These are phyloP conservation scores for Diutina sp. DNA, from an alignment of 1,139 yeast species.

Conservation along the genomic window DNA sequence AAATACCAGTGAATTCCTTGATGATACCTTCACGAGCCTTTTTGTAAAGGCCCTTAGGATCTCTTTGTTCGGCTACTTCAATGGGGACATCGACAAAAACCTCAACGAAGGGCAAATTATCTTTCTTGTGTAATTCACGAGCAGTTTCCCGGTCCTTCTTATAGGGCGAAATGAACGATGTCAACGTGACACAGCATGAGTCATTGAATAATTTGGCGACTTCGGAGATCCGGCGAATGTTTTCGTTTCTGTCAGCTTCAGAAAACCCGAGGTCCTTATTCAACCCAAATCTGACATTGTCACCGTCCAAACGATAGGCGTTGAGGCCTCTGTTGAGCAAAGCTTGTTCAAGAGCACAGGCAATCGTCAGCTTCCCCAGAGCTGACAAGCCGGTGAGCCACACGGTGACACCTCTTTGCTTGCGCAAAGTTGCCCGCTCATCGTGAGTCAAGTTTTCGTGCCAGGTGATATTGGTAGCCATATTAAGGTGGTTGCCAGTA, in stretches of 20 bases:
- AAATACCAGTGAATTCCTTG: constrained; percentile 89
- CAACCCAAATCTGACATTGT: constrained; percentile 84
- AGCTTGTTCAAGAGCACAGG: constrained; percentile 83
- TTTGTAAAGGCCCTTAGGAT: constrained; percentile 92
- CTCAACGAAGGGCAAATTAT: constrained; percentile 73
- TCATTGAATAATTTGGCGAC: constrained; percentile 87
- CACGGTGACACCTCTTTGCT: constrained; percentile 79
- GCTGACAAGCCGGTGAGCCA: constrained; percentile 97
- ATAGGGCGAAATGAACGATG: constrained; percentile 90
- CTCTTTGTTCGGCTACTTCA: constrained; percentile 89
- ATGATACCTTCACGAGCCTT: constrained; percentile 93
- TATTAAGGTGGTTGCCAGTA: constrained; percentile 11
- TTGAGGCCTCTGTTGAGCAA: constrained; percentile 54
- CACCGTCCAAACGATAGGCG: constrained; percentile 89
- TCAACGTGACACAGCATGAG: constrained; percentile 70
- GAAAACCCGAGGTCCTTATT: constrained; percentile 91
- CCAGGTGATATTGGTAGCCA: constrained; percentile 97
- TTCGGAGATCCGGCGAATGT: constrained; percentile 87
- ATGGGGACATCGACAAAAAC: constrained; percentile 88
- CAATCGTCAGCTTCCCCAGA: constrained; percentile 89
- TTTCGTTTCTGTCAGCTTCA: constrained; percentile 86
- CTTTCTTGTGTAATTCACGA: constrained; percentile 67
- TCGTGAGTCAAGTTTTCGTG: constrained; percentile 77
- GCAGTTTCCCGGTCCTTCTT: constrained; percentile 74
- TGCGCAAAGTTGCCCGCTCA: constrained; percentile 60